A percentile compares a stretch with the other conserved stretches of the same genome.
Evolutionary conservation across 2,329 filamentous ascomycete species (phyloP).

Genomic region (Fusarium verticillioides): DNA sequence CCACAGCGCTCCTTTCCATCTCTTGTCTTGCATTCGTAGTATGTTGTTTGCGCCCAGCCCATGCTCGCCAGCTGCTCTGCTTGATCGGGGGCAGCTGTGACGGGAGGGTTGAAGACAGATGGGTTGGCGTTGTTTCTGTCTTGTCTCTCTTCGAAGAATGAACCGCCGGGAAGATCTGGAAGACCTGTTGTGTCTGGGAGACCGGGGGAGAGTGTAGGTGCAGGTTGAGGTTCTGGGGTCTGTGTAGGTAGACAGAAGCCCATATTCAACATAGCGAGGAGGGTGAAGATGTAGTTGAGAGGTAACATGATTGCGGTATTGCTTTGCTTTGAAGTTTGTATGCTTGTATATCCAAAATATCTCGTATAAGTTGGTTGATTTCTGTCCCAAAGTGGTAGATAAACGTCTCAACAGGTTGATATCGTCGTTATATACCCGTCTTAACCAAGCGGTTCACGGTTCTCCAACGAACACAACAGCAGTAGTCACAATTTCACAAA

Average conservation of each 20-base stretch:
- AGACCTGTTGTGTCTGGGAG: constrained; percentile 9
- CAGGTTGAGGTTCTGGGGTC: constrained; percentile 17
- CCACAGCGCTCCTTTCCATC: constrained; percentile 49
- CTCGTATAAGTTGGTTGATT: not conserved
- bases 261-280: constrained; percentile 14
- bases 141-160: constrained; percentile 15
- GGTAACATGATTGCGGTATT: constrained; percentile 13
- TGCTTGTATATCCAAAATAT: not conserved
- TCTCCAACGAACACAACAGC: constrained; percentile 22
- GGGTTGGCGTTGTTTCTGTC: constrained; percentile 31
- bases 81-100: constrained; percentile 49
- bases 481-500: constrained; percentile 5
- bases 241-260: constrained; percentile 27
- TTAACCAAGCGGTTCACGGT: constrained; percentile 1
- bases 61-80: constrained; percentile 45
- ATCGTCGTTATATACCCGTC: constrained; percentile 24
- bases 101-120: constrained; percentile 45
- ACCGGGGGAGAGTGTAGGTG: constrained; percentile 4
- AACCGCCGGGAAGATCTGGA: not conserved
- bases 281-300: not conserved
- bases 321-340: not conserved
- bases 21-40: constrained; percentile 49
- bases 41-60: constrained; percentile 50
- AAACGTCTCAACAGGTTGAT: not conserved
- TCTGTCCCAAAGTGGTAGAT: not conserved